These are phyloP conservation scores for Phyllosticta citrichinensis DNA, from an alignment of 2,329 filamentous ascomycete species.

Conservation along the genomic window DNA sequence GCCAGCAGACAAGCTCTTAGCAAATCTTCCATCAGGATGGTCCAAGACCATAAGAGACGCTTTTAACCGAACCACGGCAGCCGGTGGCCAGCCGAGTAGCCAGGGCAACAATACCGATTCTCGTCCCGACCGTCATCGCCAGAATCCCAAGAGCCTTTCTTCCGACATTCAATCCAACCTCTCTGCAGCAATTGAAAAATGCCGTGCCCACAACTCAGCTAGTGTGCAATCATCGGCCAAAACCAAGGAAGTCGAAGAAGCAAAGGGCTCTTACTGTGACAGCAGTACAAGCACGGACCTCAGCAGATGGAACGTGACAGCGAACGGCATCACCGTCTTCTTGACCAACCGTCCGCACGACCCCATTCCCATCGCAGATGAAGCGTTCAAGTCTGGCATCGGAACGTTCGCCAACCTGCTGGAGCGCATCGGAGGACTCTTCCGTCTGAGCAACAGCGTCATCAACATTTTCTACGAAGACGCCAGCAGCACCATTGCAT, in stretches of 20 bases:
- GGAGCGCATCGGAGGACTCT: not conserved
- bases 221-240: slow-evolving; percentile 62
- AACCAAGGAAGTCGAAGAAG: slow-evolving; percentile 64
- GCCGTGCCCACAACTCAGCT: slow-evolving; percentile 64
- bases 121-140: not conserved
- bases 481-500: slow-evolving; percentile 53
- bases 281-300: slow-evolving; percentile 64
- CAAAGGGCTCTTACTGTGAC: slow-evolving; percentile 76
- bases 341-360: not conserved
- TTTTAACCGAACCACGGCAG: slow-evolving; percentile 16
- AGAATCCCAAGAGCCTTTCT: slow-evolving; percentile 4
- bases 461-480: slow-evolving; percentile 47
- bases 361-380: not conserved
- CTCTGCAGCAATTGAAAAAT: slow-evolving; percentile 62
- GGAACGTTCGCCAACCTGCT: not conserved
- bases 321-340: slow-evolving; percentile 5
- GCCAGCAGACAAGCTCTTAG: slow-evolving; percentile 21
- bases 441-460: slow-evolving; percentile 36
- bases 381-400: not conserved
- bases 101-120: not conserved
- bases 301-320: not conserved
- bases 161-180: slow-evolving; percentile 17
- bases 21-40: slow-evolving; percentile 15
- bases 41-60: not conserved
- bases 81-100: not conserved